Base-by-base conservation (phyloP, 2,329 filamentous ascomycete genomes). In the Amauroascus verrucosus region DNA sequence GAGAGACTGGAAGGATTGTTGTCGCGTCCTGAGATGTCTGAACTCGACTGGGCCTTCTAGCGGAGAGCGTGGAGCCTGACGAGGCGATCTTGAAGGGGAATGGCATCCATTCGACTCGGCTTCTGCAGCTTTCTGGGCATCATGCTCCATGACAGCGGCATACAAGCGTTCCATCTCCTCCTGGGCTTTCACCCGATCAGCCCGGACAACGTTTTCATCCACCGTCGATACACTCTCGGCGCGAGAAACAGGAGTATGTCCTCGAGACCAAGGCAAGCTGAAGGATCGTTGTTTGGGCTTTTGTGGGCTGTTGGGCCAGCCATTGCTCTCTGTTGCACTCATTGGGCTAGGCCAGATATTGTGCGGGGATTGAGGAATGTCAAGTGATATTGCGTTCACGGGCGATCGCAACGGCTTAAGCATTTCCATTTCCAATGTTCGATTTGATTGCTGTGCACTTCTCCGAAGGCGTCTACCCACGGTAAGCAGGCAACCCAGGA, bases 111-210 rank as follows among this genome's bases (percentile, higher is more conserved):
- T 52, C 26, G 50, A 46, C 61, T 63, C 14, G 59, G 62, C 51
- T 59, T 57, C 48, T 60, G 64, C 49, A 56, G 74, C 77, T 58
- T 73, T 71, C 44, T 75, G 38, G 24, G 41, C 77, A 59, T 96
- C 90, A 62, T 95, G 86, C 67, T 89, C 88, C 83, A 95, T 85
- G 58, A 95, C 90, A 60, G 89, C 85, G 57, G 84, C 88, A 71
- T 96, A 97, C 67, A 97, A 82, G 62, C 87, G 82, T 68, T 95
- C 89, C 69, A 96, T 82, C 67, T 95, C 86, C 59, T 84, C 77
- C 68, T 93, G 83, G 58, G 87, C 83, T 73, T 84, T 84, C 63
- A 79, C 77, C 65, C 79, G 81, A 69, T 95, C 87, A 56, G 80
- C 78, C 55, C 84, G 80, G 22, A 96, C 78, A 14, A 95, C 79